Evolutionary conservation across 2,329 filamentous ascomycete species (phyloP), one percentile per base, ranked within the genome.

Genomic region (Paraphaeosphaeria minitans): DNA sequence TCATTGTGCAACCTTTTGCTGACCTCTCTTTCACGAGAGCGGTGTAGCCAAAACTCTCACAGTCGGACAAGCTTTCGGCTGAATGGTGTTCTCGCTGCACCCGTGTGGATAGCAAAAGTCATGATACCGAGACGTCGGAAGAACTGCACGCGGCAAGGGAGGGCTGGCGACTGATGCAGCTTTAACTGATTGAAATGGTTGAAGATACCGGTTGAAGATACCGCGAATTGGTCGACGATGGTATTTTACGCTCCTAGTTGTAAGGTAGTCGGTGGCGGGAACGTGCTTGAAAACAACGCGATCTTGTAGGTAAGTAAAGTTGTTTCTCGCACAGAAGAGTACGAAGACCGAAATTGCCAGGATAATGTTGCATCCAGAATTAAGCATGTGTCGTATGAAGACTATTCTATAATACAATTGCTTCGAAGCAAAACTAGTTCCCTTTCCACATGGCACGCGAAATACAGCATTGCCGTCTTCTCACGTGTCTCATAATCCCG

Each of bases 401-500:
- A 43, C 41, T 22, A 22, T 29, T 50, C 47, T 50, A 50, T 50
- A 22, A 50, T 50, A 50, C 47, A 50, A 31, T 16, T n/a, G 22
- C 47, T 50, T 50, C 31, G 47, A 50, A 50, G 47, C 31, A 31
- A 39, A 37, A 31, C 13, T 4, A 14, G n/a, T 48, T n/a, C 45
- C 47, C 24, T 35, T 24, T 31, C 19, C 13, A 31, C n/a, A n/a
- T 21, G 10, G 16, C 37, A n/a, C 2, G 37, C 37, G 14, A 31
- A 48, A 10, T 8, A 16, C 19, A 35, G 31, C 31, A 39, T 19
- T 37, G 14, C 31, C 12, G 10, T 48, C 43, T 29, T 29, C 13
- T 46, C 27, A 2, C 42, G 9, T 45, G 42, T 45, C 42, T 19
- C 5, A 8, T 16, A 39, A 39, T 39, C 16, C 3, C 16, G 14